phyloP scores from a whole-genome alignment of 1,284 basidiomycete genomes.

The Ceratobasidium theobromae region DNA sequence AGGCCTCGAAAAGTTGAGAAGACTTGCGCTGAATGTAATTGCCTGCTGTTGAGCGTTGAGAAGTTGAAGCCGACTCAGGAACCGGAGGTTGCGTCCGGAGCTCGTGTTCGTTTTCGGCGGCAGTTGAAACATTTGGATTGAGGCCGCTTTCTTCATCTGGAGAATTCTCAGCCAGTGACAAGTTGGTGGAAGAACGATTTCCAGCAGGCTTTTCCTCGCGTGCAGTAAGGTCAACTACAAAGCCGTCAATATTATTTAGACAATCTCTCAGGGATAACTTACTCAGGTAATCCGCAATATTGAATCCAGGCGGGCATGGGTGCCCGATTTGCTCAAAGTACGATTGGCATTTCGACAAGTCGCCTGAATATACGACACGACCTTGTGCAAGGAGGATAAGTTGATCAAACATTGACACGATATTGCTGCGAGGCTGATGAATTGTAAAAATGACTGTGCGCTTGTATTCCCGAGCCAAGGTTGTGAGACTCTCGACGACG shows the following conservation, averaged over 20 bases:
- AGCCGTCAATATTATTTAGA: not conserved
- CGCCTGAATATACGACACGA: slow-evolving; percentile 80
- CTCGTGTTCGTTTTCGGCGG: slow-evolving; percentile 51
- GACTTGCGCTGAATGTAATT: slow-evolving; percentile 72
- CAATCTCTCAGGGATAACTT: slow-evolving; percentile 42
- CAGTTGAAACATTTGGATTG: slow-evolving; percentile 46
- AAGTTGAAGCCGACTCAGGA: slow-evolving; percentile 43
- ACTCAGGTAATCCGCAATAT: slow-evolving; percentile 95
- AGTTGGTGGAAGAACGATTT: not conserved
- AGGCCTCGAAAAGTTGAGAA: slow-evolving; percentile 70
- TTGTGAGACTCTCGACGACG: slow-evolving; percentile 85
- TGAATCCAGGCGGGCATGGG: slow-evolving; percentile 92
- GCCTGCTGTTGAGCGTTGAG: slow-evolving; percentile 42
- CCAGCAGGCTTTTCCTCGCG: slow-evolving; percentile 44
- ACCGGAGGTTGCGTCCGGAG: slow-evolving; percentile 52
- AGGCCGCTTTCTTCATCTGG: slow-evolving; percentile 59
- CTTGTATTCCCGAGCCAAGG: slow-evolving; percentile 84
- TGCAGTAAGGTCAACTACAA: slow-evolving; percentile 79
- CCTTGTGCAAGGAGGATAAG: slow-evolving; percentile 84
- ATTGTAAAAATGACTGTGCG: slow-evolving; percentile 98
- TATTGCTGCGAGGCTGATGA: slow-evolving; percentile 97
- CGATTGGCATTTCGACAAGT: slow-evolving; percentile 68
- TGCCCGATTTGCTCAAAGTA: slow-evolving; percentile 82
- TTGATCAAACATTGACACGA: slow-evolving; percentile 93
- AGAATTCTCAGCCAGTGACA: slow-evolving; percentile 18